Evolutionary conservation across 192 early-diverging fungal genomes (phyloP).

Genomic region (Geranomyces variabilis): DNA sequence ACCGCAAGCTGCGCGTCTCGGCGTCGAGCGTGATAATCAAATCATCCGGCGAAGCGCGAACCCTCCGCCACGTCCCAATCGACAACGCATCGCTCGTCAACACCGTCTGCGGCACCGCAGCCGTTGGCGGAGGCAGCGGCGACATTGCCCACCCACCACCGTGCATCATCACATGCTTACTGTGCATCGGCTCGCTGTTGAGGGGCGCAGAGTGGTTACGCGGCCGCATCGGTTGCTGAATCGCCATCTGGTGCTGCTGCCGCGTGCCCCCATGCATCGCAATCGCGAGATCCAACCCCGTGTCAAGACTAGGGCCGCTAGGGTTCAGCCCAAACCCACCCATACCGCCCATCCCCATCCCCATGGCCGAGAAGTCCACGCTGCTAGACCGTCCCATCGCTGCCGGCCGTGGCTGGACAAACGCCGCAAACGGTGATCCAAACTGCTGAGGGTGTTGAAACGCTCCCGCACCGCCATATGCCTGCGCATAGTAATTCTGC

Average conservation of each 20-base stretch:
- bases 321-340: not conserved
- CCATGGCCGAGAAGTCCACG: conserved; percentile 24
- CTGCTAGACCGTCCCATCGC: conserved; percentile 18
- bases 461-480: conserved; percentile 5
- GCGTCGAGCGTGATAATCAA: conserved; percentile 16
- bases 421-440: not conserved
- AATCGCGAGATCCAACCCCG: not conserved
- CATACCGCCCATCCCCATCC: conserved; percentile 16
- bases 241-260: conserved; percentile 6
- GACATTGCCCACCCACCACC: not conserved
- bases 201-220: not conserved
- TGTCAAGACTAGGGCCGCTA: not conserved
- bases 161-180: not conserved
- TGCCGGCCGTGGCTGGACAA: not conserved
- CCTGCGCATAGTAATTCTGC: conserved; percentile 8
- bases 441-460: not conserved
- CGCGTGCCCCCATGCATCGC: not conserved
- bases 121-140: not conserved
- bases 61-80: conserved; percentile 44
- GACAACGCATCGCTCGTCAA: conserved; percentile 27
- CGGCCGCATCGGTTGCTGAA: not conserved
- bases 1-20: conserved; percentile 16
- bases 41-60: conserved; percentile 30
- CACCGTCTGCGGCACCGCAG: not conserved
- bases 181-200: not conserved